Percentiles rank a stretch among this genome's conserved stretches.
phyloP scores from a whole-genome alignment of 768 basidiomycete genomes.

The Suillus decipiens region DNA sequence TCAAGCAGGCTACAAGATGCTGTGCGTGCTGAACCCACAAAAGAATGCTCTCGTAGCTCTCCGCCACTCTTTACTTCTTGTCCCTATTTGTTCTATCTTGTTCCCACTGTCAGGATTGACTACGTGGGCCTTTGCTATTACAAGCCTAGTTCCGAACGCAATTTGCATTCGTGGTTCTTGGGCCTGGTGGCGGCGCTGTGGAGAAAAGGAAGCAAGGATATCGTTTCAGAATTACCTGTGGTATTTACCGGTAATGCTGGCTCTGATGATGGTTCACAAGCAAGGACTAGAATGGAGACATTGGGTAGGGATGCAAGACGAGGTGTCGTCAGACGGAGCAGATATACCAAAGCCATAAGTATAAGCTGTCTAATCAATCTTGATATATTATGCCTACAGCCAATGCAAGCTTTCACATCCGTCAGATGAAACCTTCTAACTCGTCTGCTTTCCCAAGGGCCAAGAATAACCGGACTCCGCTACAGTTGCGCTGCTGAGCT shows the following conservation, averaged over 20 bases:
- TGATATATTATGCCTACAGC: neutral
- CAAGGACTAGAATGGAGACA: slow-evolving; percentile 76
- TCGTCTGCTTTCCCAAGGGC: neutral
- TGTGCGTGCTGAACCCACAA: slow-evolving; percentile 73
- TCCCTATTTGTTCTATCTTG: slow-evolving; percentile 77
- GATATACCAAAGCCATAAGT: neutral
- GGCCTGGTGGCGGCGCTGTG: slow-evolving; percentile 69
- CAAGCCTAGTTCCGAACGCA: slow-evolving; percentile 73
- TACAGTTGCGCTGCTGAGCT: neutral
- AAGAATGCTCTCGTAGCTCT: slow-evolving; percentile 86
- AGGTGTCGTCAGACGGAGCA: neutral
- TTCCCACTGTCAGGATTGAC: slow-evolving; percentile 90
- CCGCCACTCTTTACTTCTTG: slow-evolving; percentile 74
- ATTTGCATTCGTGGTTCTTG: slow-evolving; percentile 70
- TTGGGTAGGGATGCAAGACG: slow-evolving; percentile 47
- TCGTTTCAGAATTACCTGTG: slow-evolving; percentile 84
- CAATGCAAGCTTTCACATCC: neutral
- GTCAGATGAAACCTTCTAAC: neutral
- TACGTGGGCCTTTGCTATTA: slow-evolving; percentile 85
- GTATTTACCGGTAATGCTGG: slow-evolving; percentile 88
- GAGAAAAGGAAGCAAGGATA: slow-evolving; percentile 75
- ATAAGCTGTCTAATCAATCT: neutral
- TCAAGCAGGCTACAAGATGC: slow-evolving; percentile 92
- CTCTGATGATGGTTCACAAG: slow-evolving; percentile 95
- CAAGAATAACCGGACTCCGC: neutral